These are phyloP conservation scores for Zymoseptoria pseudotritici DNA, from an alignment of 2,329 filamentous ascomycete species.

Conservation along the genomic window DNA sequence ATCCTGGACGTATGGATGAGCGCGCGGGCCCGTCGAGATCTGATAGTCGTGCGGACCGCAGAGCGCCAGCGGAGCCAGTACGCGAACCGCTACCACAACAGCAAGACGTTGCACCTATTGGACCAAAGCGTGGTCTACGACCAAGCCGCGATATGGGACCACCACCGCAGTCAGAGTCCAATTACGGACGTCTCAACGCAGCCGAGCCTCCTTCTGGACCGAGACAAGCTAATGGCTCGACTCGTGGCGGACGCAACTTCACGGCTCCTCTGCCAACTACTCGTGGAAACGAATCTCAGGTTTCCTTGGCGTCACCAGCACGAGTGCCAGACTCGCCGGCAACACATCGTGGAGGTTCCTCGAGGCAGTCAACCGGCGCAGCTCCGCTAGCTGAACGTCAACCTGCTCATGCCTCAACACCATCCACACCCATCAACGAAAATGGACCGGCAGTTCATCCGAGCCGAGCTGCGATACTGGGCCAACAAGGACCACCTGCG, in stretches of 20 bases:
- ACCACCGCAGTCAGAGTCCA: slow-evolving; percentile 36
- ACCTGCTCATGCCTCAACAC: slow-evolving; percentile 18
- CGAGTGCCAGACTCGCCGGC: slow-evolving; percentile 18
- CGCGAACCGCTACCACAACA: slow-evolving; percentile 21
- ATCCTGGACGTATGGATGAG: slow-evolving; percentile 13
- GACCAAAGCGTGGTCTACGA: slow-evolving; percentile 48
- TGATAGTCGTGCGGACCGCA: slow-evolving; percentile 26
- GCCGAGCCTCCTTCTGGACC: slow-evolving; percentile 50
- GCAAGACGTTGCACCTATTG: slow-evolving; percentile 43
- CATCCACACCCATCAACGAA: slow-evolving; percentile 23
- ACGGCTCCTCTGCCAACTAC: slow-evolving; percentile 26
- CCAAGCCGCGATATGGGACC: slow-evolving; percentile 35
- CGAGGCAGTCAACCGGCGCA: slow-evolving; percentile 11
- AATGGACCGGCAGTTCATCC: slow-evolving; percentile 24
- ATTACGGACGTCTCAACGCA: slow-evolving; percentile 44
- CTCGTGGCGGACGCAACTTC: slow-evolving; percentile 34
- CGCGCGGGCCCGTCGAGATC: slow-evolving; percentile 20
- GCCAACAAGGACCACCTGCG: slow-evolving; percentile 14
- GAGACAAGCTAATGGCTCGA: slow-evolving; percentile 35
- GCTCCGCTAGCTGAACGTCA: slow-evolving; percentile 15
- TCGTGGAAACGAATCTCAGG: slow-evolving; percentile 11
- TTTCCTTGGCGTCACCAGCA: slow-evolving; percentile 19
- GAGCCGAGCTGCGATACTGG: slow-evolving; percentile 21
- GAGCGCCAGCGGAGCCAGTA: slow-evolving; percentile 21
- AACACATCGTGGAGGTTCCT: slow-evolving; percentile 9